A percentile compares a stretch with the other conserved stretches of the same genome.
These are phyloP conservation scores for Bipolaris bicolor DNA, from an alignment of 2,329 filamentous ascomycete species.

Conservation along the genomic window DNA sequence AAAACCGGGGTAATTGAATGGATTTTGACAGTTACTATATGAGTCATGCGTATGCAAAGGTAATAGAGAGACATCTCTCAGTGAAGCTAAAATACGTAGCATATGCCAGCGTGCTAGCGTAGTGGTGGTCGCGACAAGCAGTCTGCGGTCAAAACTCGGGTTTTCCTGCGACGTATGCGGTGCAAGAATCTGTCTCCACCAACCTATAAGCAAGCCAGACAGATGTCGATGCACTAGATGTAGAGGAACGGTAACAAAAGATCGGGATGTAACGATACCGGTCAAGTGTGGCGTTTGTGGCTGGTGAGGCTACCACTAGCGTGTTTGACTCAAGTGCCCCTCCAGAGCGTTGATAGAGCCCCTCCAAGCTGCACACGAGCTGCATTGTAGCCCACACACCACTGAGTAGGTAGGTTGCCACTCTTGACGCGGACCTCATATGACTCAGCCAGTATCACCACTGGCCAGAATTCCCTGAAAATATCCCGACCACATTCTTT, in stretches of 20 bases:
- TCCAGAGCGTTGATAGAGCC: conserved; percentile 21
- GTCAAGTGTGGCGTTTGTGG: conserved; percentile 21
- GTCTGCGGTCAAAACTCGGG: neutral
- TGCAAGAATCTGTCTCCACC: neutral
- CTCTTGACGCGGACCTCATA: neutral
- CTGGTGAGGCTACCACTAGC: conserved; percentile 18
- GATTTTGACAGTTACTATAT: neutral
- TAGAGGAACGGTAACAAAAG: neutral
- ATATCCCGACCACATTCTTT: neutral
- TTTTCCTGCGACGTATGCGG: no score
- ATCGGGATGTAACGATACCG: neutral
- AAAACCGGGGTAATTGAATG: neutral
- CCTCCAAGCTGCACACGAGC: conserved; percentile 25
- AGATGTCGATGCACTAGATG: neutral
- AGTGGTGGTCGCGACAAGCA: neutral
- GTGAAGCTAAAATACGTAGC: neutral
- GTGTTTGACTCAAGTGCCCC: conserved; percentile 33
- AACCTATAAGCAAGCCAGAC: neutral
- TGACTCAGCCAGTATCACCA: neutral
- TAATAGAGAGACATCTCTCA: neutral
- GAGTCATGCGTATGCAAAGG: neutral
- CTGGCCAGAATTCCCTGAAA: neutral
- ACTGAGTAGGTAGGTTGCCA: conserved; percentile 2
- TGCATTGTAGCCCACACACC: conserved; percentile 5
- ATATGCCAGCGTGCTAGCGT: neutral